These are phyloP conservation scores for Beta macrorhiza DNA, from an alignment of 179 eudicot species.

Conservation along the genomic window DNA sequence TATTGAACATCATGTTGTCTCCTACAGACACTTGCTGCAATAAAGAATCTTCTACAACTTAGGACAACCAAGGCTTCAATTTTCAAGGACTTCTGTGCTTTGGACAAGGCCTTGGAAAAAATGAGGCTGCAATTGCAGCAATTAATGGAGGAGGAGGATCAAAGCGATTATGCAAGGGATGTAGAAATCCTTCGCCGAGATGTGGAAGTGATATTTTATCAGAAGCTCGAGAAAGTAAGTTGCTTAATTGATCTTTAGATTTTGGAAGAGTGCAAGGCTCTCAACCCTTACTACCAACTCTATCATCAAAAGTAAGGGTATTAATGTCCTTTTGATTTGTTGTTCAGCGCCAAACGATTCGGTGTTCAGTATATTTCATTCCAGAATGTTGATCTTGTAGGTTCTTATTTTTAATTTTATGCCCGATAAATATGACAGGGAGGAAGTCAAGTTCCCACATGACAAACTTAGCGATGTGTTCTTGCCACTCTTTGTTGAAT, in stretches of 20 bases:
- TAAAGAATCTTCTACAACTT: slow-evolving; percentile 65
- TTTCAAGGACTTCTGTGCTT: slow-evolving; percentile 60
- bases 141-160: slow-evolving; percentile 53
- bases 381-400: background rate
- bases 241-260: background rate
- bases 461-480: slow-evolving; percentile 4
- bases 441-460: slow-evolving; percentile 53
- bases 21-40: slow-evolving; percentile 64
- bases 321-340: no score
- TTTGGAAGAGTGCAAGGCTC: background rate
- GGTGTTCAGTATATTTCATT: background rate
- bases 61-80: slow-evolving; percentile 49
- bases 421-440: slow-evolving; percentile 41
- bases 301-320: no score
- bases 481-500: slow-evolving; percentile 3
- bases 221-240: slow-evolving; percentile 57
- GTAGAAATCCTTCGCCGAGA: slow-evolving; percentile 77
- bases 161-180: slow-evolving; percentile 66
- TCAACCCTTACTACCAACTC: no score
- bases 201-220: slow-evolving; percentile 60
- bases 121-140: slow-evolving; percentile 61
- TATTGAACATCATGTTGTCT: slow-evolving; percentile 7
- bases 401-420: slow-evolving; percentile 1
- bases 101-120: slow-evolving; percentile 63
- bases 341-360: no score